Conservation (phyloP, 441 rosid species). For the Erodium moschatum region DNA sequence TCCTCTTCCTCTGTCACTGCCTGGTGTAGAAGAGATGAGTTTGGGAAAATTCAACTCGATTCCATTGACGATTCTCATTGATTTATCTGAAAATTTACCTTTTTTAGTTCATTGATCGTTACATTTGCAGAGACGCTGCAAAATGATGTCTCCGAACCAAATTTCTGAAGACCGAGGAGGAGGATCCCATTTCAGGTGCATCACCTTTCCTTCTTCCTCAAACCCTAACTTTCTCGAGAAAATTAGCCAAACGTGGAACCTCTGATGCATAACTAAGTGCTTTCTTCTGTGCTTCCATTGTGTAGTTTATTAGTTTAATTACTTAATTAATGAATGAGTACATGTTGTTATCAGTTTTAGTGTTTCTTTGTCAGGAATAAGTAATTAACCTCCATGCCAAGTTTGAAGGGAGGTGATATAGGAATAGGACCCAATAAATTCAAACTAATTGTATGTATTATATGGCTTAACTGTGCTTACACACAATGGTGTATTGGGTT, state of each 20-base stretch:
- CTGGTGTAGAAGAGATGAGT: not conserved
- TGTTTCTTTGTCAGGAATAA: not conserved
- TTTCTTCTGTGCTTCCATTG: not conserved
- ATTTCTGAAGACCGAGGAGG: constrained; percentile 49
- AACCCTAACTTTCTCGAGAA: constrained; percentile 21
- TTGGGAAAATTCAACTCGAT: not conserved
- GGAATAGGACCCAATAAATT: not conserved
- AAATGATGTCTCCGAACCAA: constrained; percentile 74
- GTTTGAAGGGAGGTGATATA: not conserved
- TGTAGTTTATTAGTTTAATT: not conserved
- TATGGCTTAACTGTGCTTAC: not conserved
- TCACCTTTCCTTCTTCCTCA: constrained; percentile 8
- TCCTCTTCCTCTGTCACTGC: not conserved
- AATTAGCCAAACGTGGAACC: not conserved
- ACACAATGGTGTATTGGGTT: not conserved
- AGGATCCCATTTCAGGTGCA: constrained; percentile 67
- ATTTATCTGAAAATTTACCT: no score
- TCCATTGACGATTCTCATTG: not conserved
- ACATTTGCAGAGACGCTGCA: not conserved
- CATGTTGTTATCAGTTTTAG: no score
- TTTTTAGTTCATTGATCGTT: not conserved
- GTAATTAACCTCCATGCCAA: not conserved
- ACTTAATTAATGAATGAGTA: no score
- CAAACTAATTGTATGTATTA: not conserved
- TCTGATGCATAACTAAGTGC: no score